These are phyloP conservation scores for Cutaneotrichosporon dermatis DNA, from an alignment of 1,284 basidiomycete species.

Conservation along the genomic window DNA sequence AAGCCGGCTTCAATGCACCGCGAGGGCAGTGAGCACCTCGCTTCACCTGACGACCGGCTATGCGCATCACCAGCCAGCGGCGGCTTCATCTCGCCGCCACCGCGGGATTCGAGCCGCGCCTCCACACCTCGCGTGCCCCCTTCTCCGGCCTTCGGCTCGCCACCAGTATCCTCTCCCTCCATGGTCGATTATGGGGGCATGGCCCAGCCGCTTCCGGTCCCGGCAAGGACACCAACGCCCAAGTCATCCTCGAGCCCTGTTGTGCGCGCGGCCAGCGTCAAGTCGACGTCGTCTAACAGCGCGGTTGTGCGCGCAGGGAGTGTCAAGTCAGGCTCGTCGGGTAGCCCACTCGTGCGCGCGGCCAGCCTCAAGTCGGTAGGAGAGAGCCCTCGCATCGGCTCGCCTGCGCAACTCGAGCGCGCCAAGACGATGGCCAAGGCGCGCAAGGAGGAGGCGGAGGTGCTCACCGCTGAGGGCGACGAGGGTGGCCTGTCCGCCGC, in stretches of 20 bases:
- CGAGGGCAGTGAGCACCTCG: neutral
- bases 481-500: neutral
- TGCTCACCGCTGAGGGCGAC: neutral
- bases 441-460: neutral
- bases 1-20: too few species aligned
- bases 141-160: neutral
- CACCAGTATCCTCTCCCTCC: neutral
- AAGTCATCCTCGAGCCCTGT: neutral
- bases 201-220: neutral
- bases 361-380: neutral
- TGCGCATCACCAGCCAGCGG: too few species aligned
- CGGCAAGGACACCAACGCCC: neutral
- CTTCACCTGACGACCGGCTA: neutral
- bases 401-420: neutral
- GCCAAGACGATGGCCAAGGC: neutral
- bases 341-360: neutral
- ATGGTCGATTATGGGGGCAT: neutral
- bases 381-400: neutral
- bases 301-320: too few species aligned
- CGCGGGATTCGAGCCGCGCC: neutral
- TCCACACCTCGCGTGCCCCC: neutral
- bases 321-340: neutral
- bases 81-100: neutral
- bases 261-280: neutral
- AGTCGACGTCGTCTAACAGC: too few species aligned